A percentile compares a stretch with the other conserved stretches of the same genome.
Evolutionary conservation across 805 yeast species (phyloP).

Genomic region (Yarrowia sp.): DNA sequence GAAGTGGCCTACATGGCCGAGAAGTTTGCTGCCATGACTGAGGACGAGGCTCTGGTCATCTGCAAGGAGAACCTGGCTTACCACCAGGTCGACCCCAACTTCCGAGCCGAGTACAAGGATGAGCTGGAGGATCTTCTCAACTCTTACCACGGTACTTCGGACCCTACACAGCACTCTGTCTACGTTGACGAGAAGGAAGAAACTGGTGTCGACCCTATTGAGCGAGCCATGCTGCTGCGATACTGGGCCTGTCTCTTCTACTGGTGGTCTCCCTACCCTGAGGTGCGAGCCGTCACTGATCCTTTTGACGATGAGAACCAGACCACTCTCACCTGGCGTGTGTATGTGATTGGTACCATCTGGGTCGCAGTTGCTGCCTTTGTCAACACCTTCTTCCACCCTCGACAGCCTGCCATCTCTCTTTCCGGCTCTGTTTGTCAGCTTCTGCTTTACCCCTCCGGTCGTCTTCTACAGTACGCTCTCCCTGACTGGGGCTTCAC

Average conservation of each 20-base stretch:
- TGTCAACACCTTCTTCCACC: slow-evolving; percentile 45
- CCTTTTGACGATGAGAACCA: slow-evolving; percentile 48
- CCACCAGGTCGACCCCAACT: slow-evolving; percentile 50
- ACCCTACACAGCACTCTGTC: slow-evolving; percentile 19
- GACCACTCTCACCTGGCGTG: slow-evolving; percentile 50
- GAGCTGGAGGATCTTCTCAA: slow-evolving; percentile 30
- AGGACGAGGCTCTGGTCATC: slow-evolving; percentile 44
- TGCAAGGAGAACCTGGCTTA: slow-evolving; percentile 43
- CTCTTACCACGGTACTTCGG: slow-evolving; percentile 8
- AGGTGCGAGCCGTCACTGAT: slow-evolving; percentile 60
- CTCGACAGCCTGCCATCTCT: slow-evolving; percentile 52
- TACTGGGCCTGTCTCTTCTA: slow-evolving; percentile 14
- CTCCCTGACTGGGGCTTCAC: slow-evolving; percentile 39
- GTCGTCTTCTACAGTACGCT: slow-evolving; percentile 36
- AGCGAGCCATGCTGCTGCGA: background rate
- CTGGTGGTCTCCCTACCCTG: slow-evolving; percentile 55
- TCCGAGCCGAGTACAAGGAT: slow-evolving; percentile 41
- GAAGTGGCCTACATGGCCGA: slow-evolving; percentile 44
- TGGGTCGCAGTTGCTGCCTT: slow-evolving; percentile 33
- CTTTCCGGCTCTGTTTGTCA: slow-evolving; percentile 53
- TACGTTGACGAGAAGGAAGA: slow-evolving; percentile 23
- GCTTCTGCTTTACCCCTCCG: slow-evolving; percentile 58
- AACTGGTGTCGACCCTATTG: background rate
- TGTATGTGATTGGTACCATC: slow-evolving; percentile 42
- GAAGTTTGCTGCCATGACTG: slow-evolving; percentile 41